phyloP scores from a whole-genome alignment of 164 flowering plant genomes.

The Aristolochia californica region DNA sequence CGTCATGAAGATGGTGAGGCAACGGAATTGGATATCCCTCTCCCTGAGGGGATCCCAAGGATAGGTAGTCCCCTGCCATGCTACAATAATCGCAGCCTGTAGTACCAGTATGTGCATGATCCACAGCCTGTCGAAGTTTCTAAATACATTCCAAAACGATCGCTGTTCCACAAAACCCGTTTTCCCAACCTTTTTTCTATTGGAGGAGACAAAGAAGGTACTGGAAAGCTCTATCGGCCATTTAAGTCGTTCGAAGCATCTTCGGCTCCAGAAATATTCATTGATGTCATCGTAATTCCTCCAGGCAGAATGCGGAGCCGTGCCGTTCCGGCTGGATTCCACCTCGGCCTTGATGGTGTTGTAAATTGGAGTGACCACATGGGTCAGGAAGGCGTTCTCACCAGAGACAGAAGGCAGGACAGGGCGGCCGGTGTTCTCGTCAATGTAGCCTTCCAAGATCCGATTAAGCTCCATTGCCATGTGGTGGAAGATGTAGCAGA shows the following conservation, averaged over 20 bases:
- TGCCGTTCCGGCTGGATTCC: slow-evolving; percentile 62
- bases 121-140: slow-evolving; percentile 93
- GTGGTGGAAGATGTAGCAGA: slow-evolving; percentile 74
- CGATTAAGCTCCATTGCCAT: slow-evolving; percentile 71
- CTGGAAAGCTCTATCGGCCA: slow-evolving; percentile 64
- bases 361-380: slow-evolving; percentile 10
- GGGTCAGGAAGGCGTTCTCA: slow-evolving; percentile 9
- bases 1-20: slow-evolving; percentile 68
- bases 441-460: slow-evolving; percentile 53
- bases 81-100: slow-evolving; percentile 72
- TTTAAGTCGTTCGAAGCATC: slow-evolving; percentile 48
- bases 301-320: slow-evolving; percentile 86
- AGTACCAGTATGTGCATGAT: slow-evolving; percentile 57
- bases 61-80: slow-evolving; percentile 34
- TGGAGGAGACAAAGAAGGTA: slow-evolving; percentile 29
- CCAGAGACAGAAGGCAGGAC: slow-evolving; percentile 5
- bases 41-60: slow-evolving; percentile 62
- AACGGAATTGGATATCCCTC: slow-evolving; percentile 57
- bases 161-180: slow-evolving; percentile 94
- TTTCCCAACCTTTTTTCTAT: slow-evolving; percentile 48
- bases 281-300: slow-evolving; percentile 92
- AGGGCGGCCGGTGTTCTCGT: slow-evolving; percentile 35
- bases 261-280: slow-evolving; percentile 83
- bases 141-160: slow-evolving; percentile 81
- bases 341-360: slow-evolving; percentile 31